Evolutionary conservation across 2,329 filamentous ascomycete species (phyloP).

Genomic region (Aphanocladium album): DNA sequence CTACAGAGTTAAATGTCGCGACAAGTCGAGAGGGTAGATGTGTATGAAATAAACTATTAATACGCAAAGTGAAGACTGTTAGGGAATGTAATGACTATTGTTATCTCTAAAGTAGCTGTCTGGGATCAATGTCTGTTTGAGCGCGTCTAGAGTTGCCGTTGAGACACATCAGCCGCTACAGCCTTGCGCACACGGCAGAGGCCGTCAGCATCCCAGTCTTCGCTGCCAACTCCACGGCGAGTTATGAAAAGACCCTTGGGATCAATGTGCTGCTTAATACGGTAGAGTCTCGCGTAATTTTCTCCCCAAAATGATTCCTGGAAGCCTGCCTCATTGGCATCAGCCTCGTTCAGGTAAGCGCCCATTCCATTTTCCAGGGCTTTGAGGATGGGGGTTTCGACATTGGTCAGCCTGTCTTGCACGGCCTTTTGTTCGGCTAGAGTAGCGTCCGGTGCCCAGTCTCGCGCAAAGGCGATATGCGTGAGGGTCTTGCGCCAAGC

Average conservation of each 20-base stretch:
- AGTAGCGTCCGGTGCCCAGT: conserved; percentile 22
- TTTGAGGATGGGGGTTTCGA: conserved; percentile 20
- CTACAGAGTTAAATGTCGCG: no score
- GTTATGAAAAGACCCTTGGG: conserved; percentile 32
- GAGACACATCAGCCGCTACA: neutral
- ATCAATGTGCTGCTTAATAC: conserved; percentile 31
- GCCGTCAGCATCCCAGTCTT: conserved; percentile 28
- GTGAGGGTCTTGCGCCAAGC: conserved; percentile 35
- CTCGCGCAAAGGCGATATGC: conserved; percentile 26
- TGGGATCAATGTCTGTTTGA: no score
- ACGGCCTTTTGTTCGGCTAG: conserved; percentile 22
- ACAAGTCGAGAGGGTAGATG: no score
- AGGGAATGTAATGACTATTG: no score
- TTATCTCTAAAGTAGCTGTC: no score
- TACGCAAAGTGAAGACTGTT: no score
- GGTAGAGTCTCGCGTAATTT: conserved; percentile 29
- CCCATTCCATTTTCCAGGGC: conserved; percentile 22
- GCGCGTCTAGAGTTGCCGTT: neutral
- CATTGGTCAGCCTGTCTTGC: conserved; percentile 24
- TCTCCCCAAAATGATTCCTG: conserved; percentile 32
- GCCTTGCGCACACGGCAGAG: conserved; percentile 3
- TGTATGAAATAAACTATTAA: no score
- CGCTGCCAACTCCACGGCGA: conserved; percentile 32
- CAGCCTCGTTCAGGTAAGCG: conserved; percentile 28
- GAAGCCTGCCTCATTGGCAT: conserved; percentile 32